Percentiles rank a stretch among this genome's conserved stretches.
Evolutionary conservation across 1,284 basidiomycete genomes (phyloP).

Genomic region (Fomitopsis palustris): DNA sequence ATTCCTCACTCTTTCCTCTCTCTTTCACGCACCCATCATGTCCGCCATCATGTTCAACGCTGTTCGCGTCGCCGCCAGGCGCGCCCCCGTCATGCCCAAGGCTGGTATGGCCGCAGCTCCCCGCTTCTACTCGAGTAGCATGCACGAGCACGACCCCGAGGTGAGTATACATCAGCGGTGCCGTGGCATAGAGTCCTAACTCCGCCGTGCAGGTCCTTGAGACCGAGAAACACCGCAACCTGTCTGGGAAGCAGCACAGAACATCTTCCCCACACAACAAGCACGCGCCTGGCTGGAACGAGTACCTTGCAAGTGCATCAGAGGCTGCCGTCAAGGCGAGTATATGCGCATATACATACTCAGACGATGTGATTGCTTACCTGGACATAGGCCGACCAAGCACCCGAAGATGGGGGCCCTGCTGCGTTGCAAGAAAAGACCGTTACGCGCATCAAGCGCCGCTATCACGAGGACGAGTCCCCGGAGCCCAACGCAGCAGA

Average conservation of each 20-base stretch:
- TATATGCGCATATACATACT: constrained; percentile 1
- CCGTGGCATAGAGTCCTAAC: neutral
- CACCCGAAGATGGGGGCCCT: constrained; percentile 9
- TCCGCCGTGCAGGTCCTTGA: neutral
- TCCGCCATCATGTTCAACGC: constrained; percentile 1
- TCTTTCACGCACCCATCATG: neutral
- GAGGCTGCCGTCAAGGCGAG: constrained; percentile 69
- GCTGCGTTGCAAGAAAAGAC: constrained; percentile 37
- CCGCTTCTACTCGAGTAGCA: constrained; percentile 4
- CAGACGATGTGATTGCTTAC: neutral
- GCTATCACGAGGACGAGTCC: constrained; percentile 30
- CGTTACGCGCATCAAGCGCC: constrained; percentile 34
- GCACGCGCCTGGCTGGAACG: constrained; percentile 74
- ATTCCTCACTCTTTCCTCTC: neutral
- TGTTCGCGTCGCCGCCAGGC: neutral
- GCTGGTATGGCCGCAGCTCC: neutral
- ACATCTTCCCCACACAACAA: constrained; percentile 46
- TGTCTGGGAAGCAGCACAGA: constrained; percentile 30
- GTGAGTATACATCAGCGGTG: neutral
- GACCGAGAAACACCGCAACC: constrained; percentile 7
- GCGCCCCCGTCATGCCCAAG: neutral
- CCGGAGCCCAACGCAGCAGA: constrained; percentile 13
- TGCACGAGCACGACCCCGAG: neutral
- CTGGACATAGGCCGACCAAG: constrained; percentile 32
- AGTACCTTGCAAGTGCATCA: constrained; percentile 60